Evolutionary conservation across 257 asterid species (phyloP), one percentile per base, ranked within the genome.

Genomic region (Linderniella brevidens): DNA sequence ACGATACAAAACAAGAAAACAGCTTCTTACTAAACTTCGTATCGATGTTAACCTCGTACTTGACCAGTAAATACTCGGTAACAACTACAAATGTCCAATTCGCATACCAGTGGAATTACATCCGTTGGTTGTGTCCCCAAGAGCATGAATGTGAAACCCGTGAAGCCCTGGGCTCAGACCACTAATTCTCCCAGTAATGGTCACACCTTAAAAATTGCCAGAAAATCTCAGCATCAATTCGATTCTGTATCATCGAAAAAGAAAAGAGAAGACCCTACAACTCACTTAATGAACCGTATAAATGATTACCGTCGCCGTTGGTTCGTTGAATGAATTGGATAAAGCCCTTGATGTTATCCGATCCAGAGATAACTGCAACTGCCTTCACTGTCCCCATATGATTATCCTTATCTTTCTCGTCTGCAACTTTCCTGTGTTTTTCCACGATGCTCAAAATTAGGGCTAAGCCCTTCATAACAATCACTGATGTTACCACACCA

Each of bases 121-220:
- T 64, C 94, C 96, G 43, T 82, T 86, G 65, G 93, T 77, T 56
- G 94, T 86, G 78, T 86, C 96, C 15, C 96, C 96, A 55, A 82
- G 84, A 67, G 96, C 84, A 61, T 82, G 96, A 50, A 86, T 77
- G 57, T 86, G 96, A 62, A 86, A 79, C 47, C 72, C 96, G 64
- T 86, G 96, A 62, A 64, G 92, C n/a, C 96, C 96, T 3, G 93
- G 94, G 32, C 37, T 60, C 41, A 82, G 61, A 29, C 94, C 96
- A 37, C 47, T 66, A 13, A 86, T 74, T 58, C 56, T 71, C 54
- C 96, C 96, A 54, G 61, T 67, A 17, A 86, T 77, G 39, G 56
- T 76, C 58, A 92, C 77, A 46, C 48, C 52, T 36, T 72, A 58
- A 50, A 49, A 42, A 32, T 35, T 9, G 6, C 1, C 13, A 6